Conservation (phyloP, 306 rosid species). For the Begonia fuchsioides region DNA sequence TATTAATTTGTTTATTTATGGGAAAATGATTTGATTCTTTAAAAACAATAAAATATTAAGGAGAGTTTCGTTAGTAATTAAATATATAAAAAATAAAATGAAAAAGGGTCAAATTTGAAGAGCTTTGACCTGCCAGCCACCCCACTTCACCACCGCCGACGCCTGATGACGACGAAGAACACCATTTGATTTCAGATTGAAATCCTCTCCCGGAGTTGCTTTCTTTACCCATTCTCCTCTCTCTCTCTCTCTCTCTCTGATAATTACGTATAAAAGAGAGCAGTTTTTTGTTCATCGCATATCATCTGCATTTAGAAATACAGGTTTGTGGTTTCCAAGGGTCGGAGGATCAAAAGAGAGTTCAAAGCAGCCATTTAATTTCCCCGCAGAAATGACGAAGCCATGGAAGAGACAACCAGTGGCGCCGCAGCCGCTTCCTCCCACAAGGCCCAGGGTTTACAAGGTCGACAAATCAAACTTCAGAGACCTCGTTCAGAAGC, state of each 20-base stretch:
- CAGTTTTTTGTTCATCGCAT: conserved; percentile 26
- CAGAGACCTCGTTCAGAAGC: conserved; percentile 37
- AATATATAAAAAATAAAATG: too few species aligned
- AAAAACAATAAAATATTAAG: too few species aligned
- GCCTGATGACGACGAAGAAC: conserved; percentile 25
- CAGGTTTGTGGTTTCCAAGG: neutral
- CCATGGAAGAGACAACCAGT: conserved; percentile 26
- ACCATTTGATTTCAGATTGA: neutral
- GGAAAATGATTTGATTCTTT: too few species aligned
- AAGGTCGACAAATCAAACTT: conserved; percentile 37
- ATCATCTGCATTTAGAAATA: conserved; percentile 1
- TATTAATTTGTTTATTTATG: too few species aligned
- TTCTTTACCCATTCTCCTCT: neutral
- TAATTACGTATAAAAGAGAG: neutral
- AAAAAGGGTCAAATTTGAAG: conserved; percentile 28
- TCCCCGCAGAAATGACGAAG: conserved; percentile 9
- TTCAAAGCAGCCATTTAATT: conserved; percentile 6
- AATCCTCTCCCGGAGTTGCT: neutral
- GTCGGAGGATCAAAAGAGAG: neutral
- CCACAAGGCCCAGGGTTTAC: conserved; percentile 16
- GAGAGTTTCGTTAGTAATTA: too few species aligned
- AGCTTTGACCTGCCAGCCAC: neutral
- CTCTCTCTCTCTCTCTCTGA: neutral
- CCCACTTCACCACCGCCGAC: conserved; percentile 32
- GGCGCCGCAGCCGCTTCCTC: conserved; percentile 25